Conservation (phyloP, 2,329 filamentous ascomycete species). For the Chaetomiaceae sp. region DNA sequence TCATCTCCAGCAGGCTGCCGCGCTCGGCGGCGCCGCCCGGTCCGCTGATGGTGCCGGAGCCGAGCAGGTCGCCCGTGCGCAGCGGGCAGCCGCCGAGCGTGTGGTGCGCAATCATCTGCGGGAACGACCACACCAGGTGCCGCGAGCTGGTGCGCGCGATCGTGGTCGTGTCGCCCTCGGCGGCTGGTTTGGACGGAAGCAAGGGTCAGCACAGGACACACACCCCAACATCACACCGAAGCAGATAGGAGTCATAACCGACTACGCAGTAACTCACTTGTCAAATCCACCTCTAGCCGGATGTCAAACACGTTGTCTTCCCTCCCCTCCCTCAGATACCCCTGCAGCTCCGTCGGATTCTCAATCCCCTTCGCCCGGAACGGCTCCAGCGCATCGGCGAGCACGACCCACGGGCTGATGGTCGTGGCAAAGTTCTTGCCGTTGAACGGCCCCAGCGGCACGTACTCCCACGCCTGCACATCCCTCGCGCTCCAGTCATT, state of each 20-base stretch:
- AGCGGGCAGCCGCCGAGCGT: conserved; percentile 70
- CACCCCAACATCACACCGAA: not conserved
- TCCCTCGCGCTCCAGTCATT: conserved; percentile 86
- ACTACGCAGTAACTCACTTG: conserved; percentile 36
- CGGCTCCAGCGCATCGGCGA: conserved; percentile 66
- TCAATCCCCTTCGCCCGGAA: conserved; percentile 31
- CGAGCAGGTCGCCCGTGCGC: conserved; percentile 66
- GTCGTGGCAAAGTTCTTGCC: conserved; percentile 77
- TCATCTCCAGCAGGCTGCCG: conserved; percentile 42
- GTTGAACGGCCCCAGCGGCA: conserved; percentile 76
- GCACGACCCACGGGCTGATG: conserved; percentile 73
- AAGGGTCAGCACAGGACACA: not conserved
- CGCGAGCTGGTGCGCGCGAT: conserved; percentile 56
- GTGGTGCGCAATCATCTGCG: conserved; percentile 78
- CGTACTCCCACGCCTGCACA: conserved; percentile 78
- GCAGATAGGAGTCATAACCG: not conserved
- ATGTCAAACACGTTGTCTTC: conserved; percentile 61
- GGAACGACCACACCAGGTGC: conserved; percentile 74
- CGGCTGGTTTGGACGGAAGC: conserved; percentile 29
- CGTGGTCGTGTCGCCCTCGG: conserved; percentile 45
- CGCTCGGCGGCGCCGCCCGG: conserved; percentile 30
- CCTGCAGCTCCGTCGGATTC: conserved; percentile 31
- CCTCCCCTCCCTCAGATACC: conserved; percentile 52
- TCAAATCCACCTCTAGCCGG: conserved; percentile 58
- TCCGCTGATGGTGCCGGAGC: conserved; percentile 67